Evolutionary conservation across 2,329 filamentous ascomycete genomes (phyloP).

Genomic region (Chrysoporthe austroafricana): DNA sequence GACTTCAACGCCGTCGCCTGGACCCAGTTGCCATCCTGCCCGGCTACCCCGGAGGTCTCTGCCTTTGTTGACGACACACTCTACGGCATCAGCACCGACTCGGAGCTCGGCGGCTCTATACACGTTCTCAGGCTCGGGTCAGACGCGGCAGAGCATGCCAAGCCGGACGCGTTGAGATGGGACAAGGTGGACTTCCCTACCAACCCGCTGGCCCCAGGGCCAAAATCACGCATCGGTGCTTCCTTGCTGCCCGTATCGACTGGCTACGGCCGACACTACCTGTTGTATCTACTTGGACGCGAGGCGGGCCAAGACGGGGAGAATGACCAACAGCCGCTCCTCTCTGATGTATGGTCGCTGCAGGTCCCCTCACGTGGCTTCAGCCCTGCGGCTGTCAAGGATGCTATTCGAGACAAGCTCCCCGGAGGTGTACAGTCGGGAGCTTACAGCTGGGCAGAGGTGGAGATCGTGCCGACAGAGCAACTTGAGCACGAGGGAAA

Average conservation of each 20-base stretch:
- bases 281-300: slow-evolving; percentile 54
- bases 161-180: slow-evolving; percentile 41
- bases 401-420: slow-evolving; percentile 49
- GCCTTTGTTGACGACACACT: slow-evolving; percentile 49
- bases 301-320: slow-evolving; percentile 13
- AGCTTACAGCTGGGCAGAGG: slow-evolving; percentile 54
- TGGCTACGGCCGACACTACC: slow-evolving; percentile 55
- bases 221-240: slow-evolving; percentile 46
- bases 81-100: slow-evolving; percentile 49
- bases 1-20: slow-evolving; percentile 52
- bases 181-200: slow-evolving; percentile 41
- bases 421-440: slow-evolving; percentile 47
- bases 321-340: slow-evolving; percentile 31
- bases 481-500: slow-evolving; percentile 48
- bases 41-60: slow-evolving; percentile 43
- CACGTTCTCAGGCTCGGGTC: slow-evolving; percentile 41
- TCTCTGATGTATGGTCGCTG: slow-evolving; percentile 55
- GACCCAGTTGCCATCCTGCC: slow-evolving; percentile 51
- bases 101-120: slow-evolving; percentile 40
- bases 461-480: slow-evolving; percentile 49
- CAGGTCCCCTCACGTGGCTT: slow-evolving; percentile 52
- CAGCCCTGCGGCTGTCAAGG: slow-evolving; percentile 53
- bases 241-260: slow-evolving; percentile 52
- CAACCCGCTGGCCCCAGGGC: slow-evolving; percentile 44
- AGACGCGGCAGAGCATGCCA: slow-evolving; percentile 37